Conservation (phyloP, 164 flowering plant genomes). For the Taxillus chinensis region DNA sequence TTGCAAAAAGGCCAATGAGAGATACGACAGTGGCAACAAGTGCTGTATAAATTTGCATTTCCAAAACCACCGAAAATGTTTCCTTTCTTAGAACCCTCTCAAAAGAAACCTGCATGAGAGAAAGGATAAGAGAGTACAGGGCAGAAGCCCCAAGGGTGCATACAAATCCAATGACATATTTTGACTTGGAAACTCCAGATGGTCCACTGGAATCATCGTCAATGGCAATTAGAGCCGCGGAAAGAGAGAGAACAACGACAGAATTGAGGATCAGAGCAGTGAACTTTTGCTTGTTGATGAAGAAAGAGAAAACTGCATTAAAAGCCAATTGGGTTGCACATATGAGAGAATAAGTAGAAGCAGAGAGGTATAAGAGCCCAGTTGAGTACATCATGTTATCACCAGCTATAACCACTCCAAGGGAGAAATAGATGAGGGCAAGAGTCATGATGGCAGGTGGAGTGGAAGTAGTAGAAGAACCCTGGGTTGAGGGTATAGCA, state of each 20-base stretch:
- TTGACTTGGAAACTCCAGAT: background rate
- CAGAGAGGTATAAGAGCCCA: conserved; percentile 1
- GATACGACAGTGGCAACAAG: background rate
- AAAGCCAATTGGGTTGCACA: conserved; percentile 2
- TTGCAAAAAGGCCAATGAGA: background rate
- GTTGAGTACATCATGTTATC: background rate
- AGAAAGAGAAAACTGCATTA: background rate
- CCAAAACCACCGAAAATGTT: conserved; percentile 3
- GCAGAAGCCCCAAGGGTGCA: conserved; percentile 1
- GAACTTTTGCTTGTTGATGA: conserved; percentile 3
- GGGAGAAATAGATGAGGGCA: background rate
- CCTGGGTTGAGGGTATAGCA: background rate
- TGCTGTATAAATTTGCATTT: conserved; percentile 1
- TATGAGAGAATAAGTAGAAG: background rate
- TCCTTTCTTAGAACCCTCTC: conserved; percentile 2
- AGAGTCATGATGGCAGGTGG: background rate
- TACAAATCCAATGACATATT: background rate
- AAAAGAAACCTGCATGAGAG: background rate
- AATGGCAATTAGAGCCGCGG: background rate
- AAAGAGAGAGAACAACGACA: background rate
- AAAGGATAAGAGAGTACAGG: background rate
- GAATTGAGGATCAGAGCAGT: conserved; percentile 1
- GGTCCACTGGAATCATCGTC: background rate
- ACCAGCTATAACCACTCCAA: background rate
- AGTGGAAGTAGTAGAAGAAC: background rate